These are phyloP conservation scores for Neonectria ditissima DNA, from an alignment of 2,329 filamentous ascomycete species.

Conservation along the genomic window DNA sequence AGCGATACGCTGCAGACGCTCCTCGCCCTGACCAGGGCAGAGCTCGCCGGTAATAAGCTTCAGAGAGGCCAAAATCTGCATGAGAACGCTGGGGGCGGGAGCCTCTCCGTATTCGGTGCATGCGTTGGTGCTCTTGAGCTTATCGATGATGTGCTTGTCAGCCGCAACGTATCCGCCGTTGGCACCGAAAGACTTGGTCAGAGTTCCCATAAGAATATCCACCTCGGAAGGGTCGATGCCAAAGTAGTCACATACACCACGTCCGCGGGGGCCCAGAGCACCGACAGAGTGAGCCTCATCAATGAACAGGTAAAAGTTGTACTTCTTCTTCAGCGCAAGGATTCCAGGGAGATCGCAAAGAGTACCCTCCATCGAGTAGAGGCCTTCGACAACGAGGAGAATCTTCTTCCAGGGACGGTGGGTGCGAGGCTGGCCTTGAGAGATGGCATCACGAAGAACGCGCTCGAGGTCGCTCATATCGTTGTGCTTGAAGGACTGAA, in stretches of 20 bases:
- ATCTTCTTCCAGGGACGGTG: slow-evolving; percentile 99
- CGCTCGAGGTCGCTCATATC: slow-evolving; percentile 90
- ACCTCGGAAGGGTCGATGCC: slow-evolving; percentile 87
- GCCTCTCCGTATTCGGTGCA: slow-evolving; percentile 89
- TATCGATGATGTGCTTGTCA: slow-evolving; percentile 91
- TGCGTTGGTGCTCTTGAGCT: slow-evolving; percentile 86
- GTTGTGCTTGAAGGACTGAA: slow-evolving; percentile 97
- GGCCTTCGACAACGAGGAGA: slow-evolving; percentile 91
- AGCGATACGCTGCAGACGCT: slow-evolving; percentile 92
- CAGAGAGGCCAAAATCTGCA: slow-evolving; percentile 89
- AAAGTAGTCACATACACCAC: slow-evolving; percentile 98
- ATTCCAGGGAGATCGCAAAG: slow-evolving; percentile 98
- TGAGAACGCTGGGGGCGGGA: slow-evolving; percentile 86
- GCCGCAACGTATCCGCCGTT: slow-evolving; percentile 96
- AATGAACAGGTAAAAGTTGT: slow-evolving; percentile 96
- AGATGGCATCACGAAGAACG: slow-evolving; percentile 89
- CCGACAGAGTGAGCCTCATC: slow-evolving; percentile 98
- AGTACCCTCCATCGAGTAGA: slow-evolving; percentile 99
- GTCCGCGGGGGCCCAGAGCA: slow-evolving; percentile 86
- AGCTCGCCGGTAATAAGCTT: slow-evolving; percentile 91
- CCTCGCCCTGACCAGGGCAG: slow-evolving; percentile 90
- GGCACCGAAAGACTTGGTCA: slow-evolving; percentile 98
- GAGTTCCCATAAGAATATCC: slow-evolving; percentile 96
- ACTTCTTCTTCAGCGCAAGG: slow-evolving; percentile 87
- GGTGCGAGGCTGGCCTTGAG: slow-evolving; percentile 96